phyloP scores from a whole-genome alignment of 306 rosid genomes.

The Cucumis cinereus region DNA sequence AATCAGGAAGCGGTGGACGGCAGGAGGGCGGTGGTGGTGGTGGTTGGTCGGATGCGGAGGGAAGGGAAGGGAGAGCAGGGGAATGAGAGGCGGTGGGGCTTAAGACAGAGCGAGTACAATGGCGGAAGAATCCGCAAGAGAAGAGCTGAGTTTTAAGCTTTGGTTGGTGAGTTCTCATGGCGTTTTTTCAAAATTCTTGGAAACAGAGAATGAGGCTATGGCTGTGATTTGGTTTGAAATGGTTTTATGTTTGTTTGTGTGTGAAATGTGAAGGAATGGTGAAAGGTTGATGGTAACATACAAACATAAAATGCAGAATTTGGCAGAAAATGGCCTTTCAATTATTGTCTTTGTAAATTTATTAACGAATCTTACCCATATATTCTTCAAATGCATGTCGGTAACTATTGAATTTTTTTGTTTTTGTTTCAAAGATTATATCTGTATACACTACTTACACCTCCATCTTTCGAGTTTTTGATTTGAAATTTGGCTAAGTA shows the following conservation, averaged over 20 bases:
- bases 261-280: too few relatives aligned
- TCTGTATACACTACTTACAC: too few relatives aligned
- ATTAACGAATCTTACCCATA: too few relatives aligned
- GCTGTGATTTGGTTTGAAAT: too few relatives aligned
- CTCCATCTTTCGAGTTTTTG: too few relatives aligned
- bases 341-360: too few relatives aligned
- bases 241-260: too few relatives aligned
- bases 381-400: too few relatives aligned
- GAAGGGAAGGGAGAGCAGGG: slow-evolving; percentile 29
- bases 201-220: not conserved
- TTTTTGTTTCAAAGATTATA: too few relatives aligned
- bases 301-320: not conserved
- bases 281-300: not conserved
- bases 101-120: slow-evolving; percentile 66
- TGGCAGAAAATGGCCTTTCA: not conserved
- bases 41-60: slow-evolving; percentile 12
- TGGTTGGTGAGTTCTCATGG: slow-evolving; percentile 70
- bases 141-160: slow-evolving; percentile 86
- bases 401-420: too few relatives aligned
- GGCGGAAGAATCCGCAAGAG: slow-evolving; percentile 90
- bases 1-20: slow-evolving; percentile 20
- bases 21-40: slow-evolving; percentile 12
- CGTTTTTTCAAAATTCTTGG: not conserved
- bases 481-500: too few relatives aligned
- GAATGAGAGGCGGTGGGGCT: slow-evolving; percentile 64